Percentiles rank a stretch among this genome's conserved stretches.
These are phyloP conservation scores for Yamadazyma endophytica DNA, from an alignment of 805 yeast species.

Conservation along the genomic window DNA sequence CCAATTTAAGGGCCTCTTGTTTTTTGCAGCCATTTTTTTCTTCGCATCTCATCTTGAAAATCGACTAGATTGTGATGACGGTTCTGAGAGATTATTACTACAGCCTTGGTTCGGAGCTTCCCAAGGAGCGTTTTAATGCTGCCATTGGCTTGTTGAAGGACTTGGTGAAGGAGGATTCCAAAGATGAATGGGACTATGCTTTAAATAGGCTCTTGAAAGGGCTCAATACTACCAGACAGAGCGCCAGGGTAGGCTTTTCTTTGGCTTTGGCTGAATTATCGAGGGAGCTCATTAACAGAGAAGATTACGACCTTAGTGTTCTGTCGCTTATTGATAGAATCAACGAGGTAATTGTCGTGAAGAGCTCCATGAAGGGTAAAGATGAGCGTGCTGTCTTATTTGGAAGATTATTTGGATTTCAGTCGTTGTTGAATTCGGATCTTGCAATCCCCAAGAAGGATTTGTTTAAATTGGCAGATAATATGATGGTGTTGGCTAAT, in stretches of 20 bases:
- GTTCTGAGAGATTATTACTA: constrained; percentile 77
- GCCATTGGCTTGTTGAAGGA: constrained; percentile 66
- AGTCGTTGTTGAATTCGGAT: constrained; percentile 55
- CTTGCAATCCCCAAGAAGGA: constrained; percentile 18
- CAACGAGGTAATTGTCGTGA: constrained; percentile 29
- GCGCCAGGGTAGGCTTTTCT: constrained; percentile 85
- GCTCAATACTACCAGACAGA: constrained; percentile 72
- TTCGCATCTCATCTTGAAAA: neutral
- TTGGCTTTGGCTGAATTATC: constrained; percentile 76
- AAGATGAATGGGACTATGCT: constrained; percentile 78
- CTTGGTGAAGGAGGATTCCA: constrained; percentile 38
- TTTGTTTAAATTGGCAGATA: constrained; percentile 34
- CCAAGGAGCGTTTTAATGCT: constrained; percentile 65
- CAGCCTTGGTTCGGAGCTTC: constrained; percentile 70
- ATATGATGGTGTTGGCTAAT: constrained; percentile 53
- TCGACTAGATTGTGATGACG: constrained; percentile 23
- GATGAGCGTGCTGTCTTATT: constrained; percentile 77
- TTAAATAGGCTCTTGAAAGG: constrained; percentile 76
- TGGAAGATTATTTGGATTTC: constrained; percentile 83
- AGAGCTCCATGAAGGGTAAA: constrained; percentile 59
- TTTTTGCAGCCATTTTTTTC: too few relatives aligned
- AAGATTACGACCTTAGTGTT: constrained; percentile 27
- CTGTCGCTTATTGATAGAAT: constrained; percentile 34
- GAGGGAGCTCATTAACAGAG: constrained; percentile 26
- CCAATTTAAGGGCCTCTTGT: neutral